Conservation (phyloP, 352 stramenopile genomes). For the Pseudoperonospora humuli region DNA sequence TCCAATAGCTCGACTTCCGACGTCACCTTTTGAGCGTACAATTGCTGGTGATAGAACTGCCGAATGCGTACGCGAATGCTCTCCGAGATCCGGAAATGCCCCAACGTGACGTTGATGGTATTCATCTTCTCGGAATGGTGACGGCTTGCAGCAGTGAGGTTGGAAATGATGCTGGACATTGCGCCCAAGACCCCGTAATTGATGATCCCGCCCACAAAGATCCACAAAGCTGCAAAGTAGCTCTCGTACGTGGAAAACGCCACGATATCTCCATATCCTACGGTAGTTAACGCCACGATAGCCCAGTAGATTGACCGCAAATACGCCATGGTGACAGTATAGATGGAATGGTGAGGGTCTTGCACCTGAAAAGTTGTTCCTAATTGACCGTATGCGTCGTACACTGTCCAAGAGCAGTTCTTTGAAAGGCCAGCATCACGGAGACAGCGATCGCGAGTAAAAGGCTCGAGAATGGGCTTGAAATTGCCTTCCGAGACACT, state of each 20-base stretch:
- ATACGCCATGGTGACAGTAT: slow-evolving; percentile 57
- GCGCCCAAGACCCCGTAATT: slow-evolving; percentile 71
- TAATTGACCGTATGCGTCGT: slow-evolving; percentile 60
- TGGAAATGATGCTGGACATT: slow-evolving; percentile 76
- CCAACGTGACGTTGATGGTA: slow-evolving; percentile 51
- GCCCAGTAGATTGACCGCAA: slow-evolving; percentile 68
- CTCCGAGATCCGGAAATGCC: slow-evolving; percentile 53
- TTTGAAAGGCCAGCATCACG: slow-evolving; percentile 31
- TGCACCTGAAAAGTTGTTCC: slow-evolving; percentile 34
- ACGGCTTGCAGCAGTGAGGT: slow-evolving; percentile 46
- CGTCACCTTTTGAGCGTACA: slow-evolving; percentile 64
- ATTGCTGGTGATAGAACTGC: slow-evolving; percentile 71
- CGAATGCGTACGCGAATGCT: slow-evolving; percentile 50
- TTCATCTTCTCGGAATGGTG: slow-evolving; percentile 69
- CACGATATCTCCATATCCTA: slow-evolving; percentile 74
- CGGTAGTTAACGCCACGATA: slow-evolving; percentile 60
- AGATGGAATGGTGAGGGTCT: slow-evolving; percentile 22
- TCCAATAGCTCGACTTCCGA: slow-evolving; percentile 54
- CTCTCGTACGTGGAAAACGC: slow-evolving; percentile 66
- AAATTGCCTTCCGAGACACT: slow-evolving; percentile 32
- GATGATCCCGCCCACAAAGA: slow-evolving; percentile 61
- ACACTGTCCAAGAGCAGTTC: slow-evolving; percentile 73
- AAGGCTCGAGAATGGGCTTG: slow-evolving; percentile 11
- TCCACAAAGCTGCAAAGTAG: slow-evolving; percentile 57
- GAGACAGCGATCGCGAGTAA: slow-evolving; percentile 42